phyloP scores from a whole-genome alignment of 192 early-diverging fungal genomes.

The Pilobolus umbonatus region DNA sequence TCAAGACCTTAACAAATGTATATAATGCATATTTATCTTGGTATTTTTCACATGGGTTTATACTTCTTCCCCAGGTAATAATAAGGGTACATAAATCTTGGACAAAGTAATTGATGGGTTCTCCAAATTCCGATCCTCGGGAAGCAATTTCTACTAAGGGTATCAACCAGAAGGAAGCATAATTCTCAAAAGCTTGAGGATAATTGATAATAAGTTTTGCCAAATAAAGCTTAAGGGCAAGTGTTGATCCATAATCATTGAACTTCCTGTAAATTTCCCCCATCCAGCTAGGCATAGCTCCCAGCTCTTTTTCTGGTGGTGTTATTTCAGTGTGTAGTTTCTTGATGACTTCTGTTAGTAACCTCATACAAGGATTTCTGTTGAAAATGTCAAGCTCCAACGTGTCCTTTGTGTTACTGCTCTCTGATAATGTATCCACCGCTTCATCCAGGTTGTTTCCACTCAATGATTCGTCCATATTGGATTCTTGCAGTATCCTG shows the following conservation, averaged over 20 bases:
- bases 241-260: conserved; percentile 38
- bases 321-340: conserved; percentile 44
- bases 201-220: conserved; percentile 62
- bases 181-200: conserved; percentile 57
- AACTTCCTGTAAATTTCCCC: conserved; percentile 49
- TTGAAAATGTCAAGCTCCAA: conserved; percentile 56
- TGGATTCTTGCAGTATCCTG: neutral
- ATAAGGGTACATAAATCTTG: conserved; percentile 62
- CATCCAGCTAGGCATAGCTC: conserved; percentile 63
- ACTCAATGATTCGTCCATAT: neutral
- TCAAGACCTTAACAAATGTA: conserved; percentile 35
- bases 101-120: conserved; percentile 65
- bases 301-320: conserved; percentile 26
- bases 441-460: neutral
- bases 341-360: conserved; percentile 50
- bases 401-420: neutral
- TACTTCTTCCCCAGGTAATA: conserved; percentile 54
- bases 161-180: conserved; percentile 54
- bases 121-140: conserved; percentile 47
- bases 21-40: neutral
- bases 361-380: conserved; percentile 60
- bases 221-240: conserved; percentile 60
- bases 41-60: neutral
- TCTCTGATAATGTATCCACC: neutral
- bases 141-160: conserved; percentile 51